These are phyloP conservation scores for Nicotiana sylvestris DNA, from an alignment of 257 asterid genomes.

Conservation along the genomic window DNA sequence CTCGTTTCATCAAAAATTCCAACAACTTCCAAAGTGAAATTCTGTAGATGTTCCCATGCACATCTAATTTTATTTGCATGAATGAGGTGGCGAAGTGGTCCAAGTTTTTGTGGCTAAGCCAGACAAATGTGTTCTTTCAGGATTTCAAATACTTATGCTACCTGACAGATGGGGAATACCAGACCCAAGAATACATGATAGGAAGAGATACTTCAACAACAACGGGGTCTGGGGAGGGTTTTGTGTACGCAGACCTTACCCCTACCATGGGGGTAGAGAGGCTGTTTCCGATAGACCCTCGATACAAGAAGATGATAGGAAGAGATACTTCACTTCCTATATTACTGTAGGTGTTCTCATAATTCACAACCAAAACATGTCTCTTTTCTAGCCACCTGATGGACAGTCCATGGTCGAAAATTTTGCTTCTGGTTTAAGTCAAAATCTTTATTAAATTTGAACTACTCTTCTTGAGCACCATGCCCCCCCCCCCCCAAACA, in stretches of 20 bases:
- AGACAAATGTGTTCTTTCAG: background rate
- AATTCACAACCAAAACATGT: background rate
- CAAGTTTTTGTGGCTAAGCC: background rate
- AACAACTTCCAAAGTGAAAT: background rate
- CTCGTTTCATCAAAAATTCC: background rate
- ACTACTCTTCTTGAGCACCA: background rate
- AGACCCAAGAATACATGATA: background rate
- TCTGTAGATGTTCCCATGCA: background rate
- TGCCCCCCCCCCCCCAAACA: background rate
- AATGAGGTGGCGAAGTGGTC: background rate
- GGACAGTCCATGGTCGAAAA: background rate
- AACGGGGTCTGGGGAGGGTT: too few species aligned
- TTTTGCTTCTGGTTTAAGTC: background rate
- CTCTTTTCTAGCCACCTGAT: background rate
- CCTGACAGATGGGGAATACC: background rate
- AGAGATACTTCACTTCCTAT: background rate
- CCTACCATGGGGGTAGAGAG: too few species aligned
- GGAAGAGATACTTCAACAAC: background rate
- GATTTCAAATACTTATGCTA: background rate
- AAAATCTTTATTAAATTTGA: background rate
- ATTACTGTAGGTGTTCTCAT: background rate
- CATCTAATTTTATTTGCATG: background rate
- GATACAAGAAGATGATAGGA: background rate
- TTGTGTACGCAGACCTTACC: too few species aligned
- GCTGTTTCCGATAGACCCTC: too few species aligned